Percentiles rank a stretch among this genome's conserved stretches.
phyloP scores from a whole-genome alignment of 139 green algal species.

The Tetradesmus lagerheimii region DNA sequence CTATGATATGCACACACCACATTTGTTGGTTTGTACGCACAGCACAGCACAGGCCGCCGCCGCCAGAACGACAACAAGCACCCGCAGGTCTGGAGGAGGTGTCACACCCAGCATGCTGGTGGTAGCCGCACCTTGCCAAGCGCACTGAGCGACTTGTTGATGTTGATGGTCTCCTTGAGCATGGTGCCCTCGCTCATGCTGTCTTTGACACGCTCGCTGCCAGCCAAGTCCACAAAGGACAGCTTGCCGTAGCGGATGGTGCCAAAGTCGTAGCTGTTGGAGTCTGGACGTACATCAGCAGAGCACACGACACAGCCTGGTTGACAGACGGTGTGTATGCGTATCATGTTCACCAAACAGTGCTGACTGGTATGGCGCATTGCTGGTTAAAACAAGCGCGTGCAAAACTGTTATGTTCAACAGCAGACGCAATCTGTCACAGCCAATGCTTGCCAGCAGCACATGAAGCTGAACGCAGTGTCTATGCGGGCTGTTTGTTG shows the following conservation, averaged over 20 bases:
- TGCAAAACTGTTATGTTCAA: not conserved
- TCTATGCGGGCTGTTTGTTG: too few species aligned
- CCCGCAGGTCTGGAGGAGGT: too few species aligned
- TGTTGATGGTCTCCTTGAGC: conserved; percentile 92
- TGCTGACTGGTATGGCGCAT: too few species aligned
- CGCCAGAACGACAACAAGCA: not conserved
- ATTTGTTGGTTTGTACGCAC: not conserved
- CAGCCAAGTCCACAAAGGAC: conserved; percentile 94
- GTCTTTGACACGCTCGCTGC: conserved; percentile 91
- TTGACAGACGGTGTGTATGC: not conserved
- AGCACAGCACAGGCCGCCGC: not conserved
- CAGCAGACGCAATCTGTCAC: too few species aligned
- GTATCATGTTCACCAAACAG: not conserved
- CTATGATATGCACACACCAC: not conserved
- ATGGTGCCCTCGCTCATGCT: conserved; percentile 75
- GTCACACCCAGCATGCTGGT: conserved; percentile 4
- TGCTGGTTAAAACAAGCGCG: too few species aligned
- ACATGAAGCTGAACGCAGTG: not conserved
- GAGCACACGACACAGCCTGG: not conserved
- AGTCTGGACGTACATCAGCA: conserved; percentile 37
- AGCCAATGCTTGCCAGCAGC: conserved; percentile 6
- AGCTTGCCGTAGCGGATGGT: conserved; percentile 78
- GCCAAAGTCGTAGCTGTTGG: conserved; percentile 63
- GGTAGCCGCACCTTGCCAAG: conserved; percentile 86
- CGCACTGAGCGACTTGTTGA: conserved; percentile 95